Conservation (phyloP, 306 rosid genomes). For the peach (Prunus persica) region DNA sequence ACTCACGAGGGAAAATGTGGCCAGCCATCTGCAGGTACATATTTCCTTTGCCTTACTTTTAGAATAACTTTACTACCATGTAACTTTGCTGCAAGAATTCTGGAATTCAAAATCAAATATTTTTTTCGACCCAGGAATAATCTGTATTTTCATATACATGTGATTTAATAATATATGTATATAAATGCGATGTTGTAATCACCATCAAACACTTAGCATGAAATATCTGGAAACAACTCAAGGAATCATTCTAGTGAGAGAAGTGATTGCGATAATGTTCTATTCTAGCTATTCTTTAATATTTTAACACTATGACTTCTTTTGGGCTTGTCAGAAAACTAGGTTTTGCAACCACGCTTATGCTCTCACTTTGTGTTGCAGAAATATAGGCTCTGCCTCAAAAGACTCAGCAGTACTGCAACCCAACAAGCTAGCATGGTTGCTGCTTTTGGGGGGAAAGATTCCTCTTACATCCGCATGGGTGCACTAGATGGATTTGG, state of each 20-base stretch:
- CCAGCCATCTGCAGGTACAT: conserved; percentile 87
- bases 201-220: background rate
- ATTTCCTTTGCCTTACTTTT: conserved; percentile 9
- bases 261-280: background rate
- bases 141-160: too few species aligned
- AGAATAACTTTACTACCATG: background rate
- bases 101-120: background rate
- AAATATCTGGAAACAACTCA: background rate
- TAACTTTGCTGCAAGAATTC: background rate
- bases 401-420: conserved; percentile 27
- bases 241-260: background rate
- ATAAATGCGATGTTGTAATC: too few species aligned
- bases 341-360: background rate
- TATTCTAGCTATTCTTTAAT: too few species aligned
- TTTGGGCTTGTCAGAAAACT: background rate
- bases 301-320: background rate
- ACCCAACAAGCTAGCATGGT: conserved; percentile 40
- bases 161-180: too few species aligned
- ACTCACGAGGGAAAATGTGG: conserved; percentile 85
- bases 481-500: conserved; percentile 45
- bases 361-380: conserved; percentile 32
- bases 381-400: conserved; percentile 68
- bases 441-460: conserved; percentile 41
- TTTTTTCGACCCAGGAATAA: too few species aligned
- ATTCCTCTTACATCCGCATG: conserved; percentile 44